Percentiles rank a stretch among this genome's conserved stretches.
Evolutionary conservation across 2,329 filamentous ascomycete species (phyloP).

Genomic region (Ascochyta viciae-villosae): DNA sequence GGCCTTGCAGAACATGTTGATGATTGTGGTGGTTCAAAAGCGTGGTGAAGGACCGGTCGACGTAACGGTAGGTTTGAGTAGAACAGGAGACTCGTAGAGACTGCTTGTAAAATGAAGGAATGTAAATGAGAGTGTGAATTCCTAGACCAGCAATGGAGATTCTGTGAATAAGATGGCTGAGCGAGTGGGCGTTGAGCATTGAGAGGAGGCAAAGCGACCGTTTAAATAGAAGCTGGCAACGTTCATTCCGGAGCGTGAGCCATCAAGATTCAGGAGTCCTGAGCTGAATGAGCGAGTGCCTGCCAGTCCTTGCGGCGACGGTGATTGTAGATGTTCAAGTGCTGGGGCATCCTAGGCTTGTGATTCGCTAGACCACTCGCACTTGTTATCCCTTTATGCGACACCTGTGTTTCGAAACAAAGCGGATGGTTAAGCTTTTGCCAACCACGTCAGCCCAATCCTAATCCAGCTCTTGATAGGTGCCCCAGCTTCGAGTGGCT

Average conservation of each 20-base stretch:
- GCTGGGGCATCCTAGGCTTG: slow-evolving; percentile 3
- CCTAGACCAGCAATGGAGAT: slow-evolving; percentile 21
- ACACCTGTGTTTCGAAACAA: slow-evolving; percentile 21
- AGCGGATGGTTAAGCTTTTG: slow-evolving; percentile 26
- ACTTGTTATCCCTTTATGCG: slow-evolving; percentile 4
- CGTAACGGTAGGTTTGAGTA: neutral
- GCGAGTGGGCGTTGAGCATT: neutral
- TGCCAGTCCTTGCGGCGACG: slow-evolving; percentile 17
- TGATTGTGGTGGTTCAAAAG: slow-evolving; percentile 1
- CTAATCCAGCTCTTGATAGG: slow-evolving; percentile 4
- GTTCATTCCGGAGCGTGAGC: slow-evolving; percentile 7
- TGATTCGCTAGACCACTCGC: slow-evolving; percentile 11
- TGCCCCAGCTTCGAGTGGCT: slow-evolving; percentile 3
- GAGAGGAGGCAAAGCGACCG: slow-evolving; percentile 8
- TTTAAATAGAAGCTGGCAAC: slow-evolving; percentile 10
- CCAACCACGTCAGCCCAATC: slow-evolving; percentile 20
- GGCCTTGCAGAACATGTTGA: slow-evolving; percentile 37
- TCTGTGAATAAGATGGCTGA: slow-evolving; percentile 15
- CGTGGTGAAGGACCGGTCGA: neutral
- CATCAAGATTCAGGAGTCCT: slow-evolving; percentile 6
- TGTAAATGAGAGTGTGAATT: slow-evolving; percentile 9
- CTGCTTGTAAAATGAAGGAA: slow-evolving; percentile 13
- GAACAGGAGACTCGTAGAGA: neutral
- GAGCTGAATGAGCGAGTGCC: neutral
- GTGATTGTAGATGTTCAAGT: slow-evolving; percentile 11